Evolutionary conservation across 2,329 filamentous ascomycete genomes (phyloP), one percentile per base, ranked within the genome.

Genomic region (Arthrobotrys musiformis): DNA sequence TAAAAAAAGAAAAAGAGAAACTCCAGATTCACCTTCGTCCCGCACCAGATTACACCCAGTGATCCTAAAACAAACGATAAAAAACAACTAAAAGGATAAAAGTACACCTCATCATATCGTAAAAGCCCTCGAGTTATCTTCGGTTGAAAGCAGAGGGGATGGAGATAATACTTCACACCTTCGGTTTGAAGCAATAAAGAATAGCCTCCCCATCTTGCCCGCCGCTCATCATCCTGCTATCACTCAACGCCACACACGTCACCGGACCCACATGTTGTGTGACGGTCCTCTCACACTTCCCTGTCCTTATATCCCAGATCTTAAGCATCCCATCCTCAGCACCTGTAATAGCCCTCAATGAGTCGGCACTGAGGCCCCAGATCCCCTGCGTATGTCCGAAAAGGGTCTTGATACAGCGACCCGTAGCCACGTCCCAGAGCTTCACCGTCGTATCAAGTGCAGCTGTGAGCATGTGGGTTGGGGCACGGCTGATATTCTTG

Each of bases 321-420:
- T 98, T 98, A 81, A 97, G 92, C 89, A 94, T 96, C 46, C 93
- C 90, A 84, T 99, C 95, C 83, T 98, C 93, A 9, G 93, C 92
- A 0, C 94, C 94, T 17, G 91, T 93, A 13, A 98, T 93, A 15
- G 97, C 89, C 9, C 95, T 90, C 19, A 98, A 85, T 0, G 92
- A 94, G 84, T 98, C 94, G 2, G 92, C 94, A 0, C 92, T 93
- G 1, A 99, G 87, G 4, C 92, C 92, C 95, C 95, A 99, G 19
- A 99, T 91, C 33, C 95, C 95, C 83, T 99, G 95, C 22, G 99
- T 89, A 81, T 99, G 95, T 0, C 95, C 95, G 82, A 98, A 99
- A 86, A 97, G 97, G 33, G 93, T 97, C 78, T 93, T 92, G 35
- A 97, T 87, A 81, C 93, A 97, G 79, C 89, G 89, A 40, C 93